These are phyloP conservation scores for Wickerhamiella lipophila DNA, from an alignment of 805 yeast species.

Conservation along the genomic window DNA sequence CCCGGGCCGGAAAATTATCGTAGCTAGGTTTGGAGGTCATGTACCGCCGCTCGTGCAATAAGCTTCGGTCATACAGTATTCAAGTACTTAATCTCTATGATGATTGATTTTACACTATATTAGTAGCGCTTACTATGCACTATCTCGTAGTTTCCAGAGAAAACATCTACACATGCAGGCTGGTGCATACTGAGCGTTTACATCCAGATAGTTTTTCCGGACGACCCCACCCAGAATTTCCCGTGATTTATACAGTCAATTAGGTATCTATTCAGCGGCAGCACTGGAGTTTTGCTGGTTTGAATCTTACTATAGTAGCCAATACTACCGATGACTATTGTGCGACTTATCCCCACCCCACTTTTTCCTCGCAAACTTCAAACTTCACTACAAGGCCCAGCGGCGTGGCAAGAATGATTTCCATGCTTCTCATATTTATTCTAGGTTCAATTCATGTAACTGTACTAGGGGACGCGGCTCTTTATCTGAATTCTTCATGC, in stretches of 20 bases:
- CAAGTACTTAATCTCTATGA: background rate
- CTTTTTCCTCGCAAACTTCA: background rate
- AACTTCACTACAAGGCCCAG: too few relatives aligned
- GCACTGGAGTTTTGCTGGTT: background rate
- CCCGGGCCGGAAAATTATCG: conserved; percentile 3
- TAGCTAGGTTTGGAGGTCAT: background rate
- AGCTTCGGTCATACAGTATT: background rate
- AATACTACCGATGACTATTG: background rate
- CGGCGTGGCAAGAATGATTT: too few relatives aligned
- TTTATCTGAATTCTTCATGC: background rate
- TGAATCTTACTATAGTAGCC: background rate
- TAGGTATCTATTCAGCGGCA: too few relatives aligned
- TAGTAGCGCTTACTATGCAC: too few relatives aligned
- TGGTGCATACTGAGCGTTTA: background rate
- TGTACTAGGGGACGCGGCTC: background rate
- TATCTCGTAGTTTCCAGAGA: background rate
- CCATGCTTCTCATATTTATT: background rate
- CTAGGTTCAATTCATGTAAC: background rate
- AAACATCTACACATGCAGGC: background rate
- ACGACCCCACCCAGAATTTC: background rate
- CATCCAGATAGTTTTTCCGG: background rate
- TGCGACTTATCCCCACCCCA: background rate
- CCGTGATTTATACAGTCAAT: background rate
- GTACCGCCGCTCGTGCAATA: background rate
- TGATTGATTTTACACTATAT: background rate